Base-by-base conservation (phyloP, 2,329 filamentous ascomycete species). In the Onygenales sp. region DNA sequence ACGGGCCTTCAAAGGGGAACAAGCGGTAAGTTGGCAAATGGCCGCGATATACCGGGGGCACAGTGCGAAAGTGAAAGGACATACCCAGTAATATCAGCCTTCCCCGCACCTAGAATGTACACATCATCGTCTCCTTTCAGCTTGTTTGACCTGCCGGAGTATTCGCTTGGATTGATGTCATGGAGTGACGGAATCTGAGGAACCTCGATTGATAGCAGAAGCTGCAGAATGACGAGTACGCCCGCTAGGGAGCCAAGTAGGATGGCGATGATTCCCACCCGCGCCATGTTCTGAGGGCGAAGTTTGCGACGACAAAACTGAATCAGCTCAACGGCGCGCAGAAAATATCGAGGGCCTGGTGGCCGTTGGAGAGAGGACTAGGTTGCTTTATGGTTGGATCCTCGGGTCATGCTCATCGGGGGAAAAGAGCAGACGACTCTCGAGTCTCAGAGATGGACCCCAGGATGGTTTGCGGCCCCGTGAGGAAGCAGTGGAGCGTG, bases 41-140 rank as follows among this genome's bases (percentile, higher is more conserved):
- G 32, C 8, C 34, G 34, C 33, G 2, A 14, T 11, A 43, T 27
- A 54, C 44, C n/a, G n/a, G 34, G 39, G 4, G 47, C 31, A 44
- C 47, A 50, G 43, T 52, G 52, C 31, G 53, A 51, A 14, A 52
- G 45, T 50, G 52, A 49, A 37, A 49, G 32, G 17, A 56, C 59
- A 31, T 74, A 83, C 78, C 85, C 85, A 48, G 85, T 88, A 59
- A 88, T 85, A 66, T 88, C 85, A 9, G 81, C 84, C 66, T 85
- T 87, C 31, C 84, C 85, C 21, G 85, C 82, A 21, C 85, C 85
- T 17, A 88, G 68, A 6, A 87, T 66, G 62, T 86, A 87, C 40
- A 76, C 68, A 49, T 71, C 69, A 54, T 74, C 69, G 51, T 67
- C 62, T 6, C 52, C 44, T 7, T 52, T 52, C 9, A 55, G 55